phyloP scores from a whole-genome alignment of 2,329 filamentous ascomycete genomes.

The Venturia carpophila region DNA sequence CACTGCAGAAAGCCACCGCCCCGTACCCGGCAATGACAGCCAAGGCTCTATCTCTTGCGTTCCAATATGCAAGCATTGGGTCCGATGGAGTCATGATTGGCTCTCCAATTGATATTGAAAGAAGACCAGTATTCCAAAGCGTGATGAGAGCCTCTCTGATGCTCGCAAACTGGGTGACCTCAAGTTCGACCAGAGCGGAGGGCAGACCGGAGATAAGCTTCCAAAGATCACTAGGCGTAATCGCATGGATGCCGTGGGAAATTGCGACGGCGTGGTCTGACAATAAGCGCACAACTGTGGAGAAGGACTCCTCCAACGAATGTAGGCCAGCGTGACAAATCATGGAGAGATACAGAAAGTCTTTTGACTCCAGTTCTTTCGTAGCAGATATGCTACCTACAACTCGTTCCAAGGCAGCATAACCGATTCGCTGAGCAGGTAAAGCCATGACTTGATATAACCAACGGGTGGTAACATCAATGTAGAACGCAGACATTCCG shows the following conservation, averaged over 20 bases:
- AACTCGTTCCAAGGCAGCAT: constrained; percentile 14
- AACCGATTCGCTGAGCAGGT: not conserved
- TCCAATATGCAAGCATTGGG: constrained; percentile 36
- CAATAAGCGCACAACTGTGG: not conserved
- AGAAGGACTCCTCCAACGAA: constrained; percentile 6
- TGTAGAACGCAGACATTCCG: not conserved
- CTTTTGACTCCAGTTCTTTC: constrained; percentile 12
- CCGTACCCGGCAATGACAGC: constrained; percentile 77
- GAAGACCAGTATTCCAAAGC: constrained; percentile 12
- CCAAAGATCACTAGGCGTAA: not conserved
- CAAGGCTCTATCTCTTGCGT: constrained; percentile 50
- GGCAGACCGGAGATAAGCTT: not conserved
- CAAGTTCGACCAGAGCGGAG: not conserved
- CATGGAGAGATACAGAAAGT: constrained; percentile 19
- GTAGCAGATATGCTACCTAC: constrained; percentile 6
- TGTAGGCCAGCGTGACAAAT: constrained; percentile 15
- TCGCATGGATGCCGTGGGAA: not conserved
- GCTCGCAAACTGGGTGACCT: not conserved
- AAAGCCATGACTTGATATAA: not conserved
- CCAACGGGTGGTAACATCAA: constrained; percentile 9
- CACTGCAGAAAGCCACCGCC: constrained; percentile 64
- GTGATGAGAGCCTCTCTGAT: constrained; percentile 1
- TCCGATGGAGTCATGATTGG: constrained; percentile 27
- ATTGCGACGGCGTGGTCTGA: not conserved
- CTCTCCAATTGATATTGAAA: constrained; percentile 11